Evolutionary conservation across 306 rosid species (phyloP), one percentile per base, ranked within the genome.

Genomic region (Morella rubra): DNA sequence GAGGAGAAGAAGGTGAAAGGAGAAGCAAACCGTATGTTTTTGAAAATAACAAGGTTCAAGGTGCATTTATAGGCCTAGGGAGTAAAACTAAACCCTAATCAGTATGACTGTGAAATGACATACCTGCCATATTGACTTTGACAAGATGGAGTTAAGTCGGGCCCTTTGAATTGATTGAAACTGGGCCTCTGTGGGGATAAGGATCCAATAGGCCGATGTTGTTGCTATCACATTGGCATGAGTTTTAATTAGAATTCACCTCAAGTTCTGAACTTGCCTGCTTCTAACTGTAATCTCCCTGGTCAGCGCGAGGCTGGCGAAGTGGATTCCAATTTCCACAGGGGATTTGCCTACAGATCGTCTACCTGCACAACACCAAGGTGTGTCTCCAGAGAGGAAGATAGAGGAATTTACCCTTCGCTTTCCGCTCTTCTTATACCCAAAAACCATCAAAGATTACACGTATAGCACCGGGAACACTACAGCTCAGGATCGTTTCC

Each of bases 401-500:
- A 44, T 10, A 68, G 50, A 75, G 18, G 59, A 53, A 6, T 42
- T 13, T 46, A 91, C 97, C 91, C 98, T 86, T 70, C 85, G 97
- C 22, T 84, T 85, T 67, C 97, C 94, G 45, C 89, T 88, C 80
- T 86, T 90, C 3, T 94, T 91, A 77, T 80, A 94, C 58, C 97
- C 98, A 65, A 81, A 94, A 84, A 94, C 13, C 7, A 45, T 6
- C 9, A 45, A 44, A 44, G 0, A 44, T 92, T 15, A 94, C 91
- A 18, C 98, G 92, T 8, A 92, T 81, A n/a, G 96, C 84, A 72
- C 85, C 86, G 1, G 95, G 88, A 83, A 94, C 78, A 42, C 90
- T 86, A 59, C 90, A 90, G 72, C 85, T 83, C 37, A 89, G 83
- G 49, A 94, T 95, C 4, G 90, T 77, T 45, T 92, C 74, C 0